Percentiles rank a stretch among this genome's conserved stretches.
These are phyloP conservation scores for Linanthus parryae DNA, from an alignment of 148 eudicot species.

Conservation along the genomic window DNA sequence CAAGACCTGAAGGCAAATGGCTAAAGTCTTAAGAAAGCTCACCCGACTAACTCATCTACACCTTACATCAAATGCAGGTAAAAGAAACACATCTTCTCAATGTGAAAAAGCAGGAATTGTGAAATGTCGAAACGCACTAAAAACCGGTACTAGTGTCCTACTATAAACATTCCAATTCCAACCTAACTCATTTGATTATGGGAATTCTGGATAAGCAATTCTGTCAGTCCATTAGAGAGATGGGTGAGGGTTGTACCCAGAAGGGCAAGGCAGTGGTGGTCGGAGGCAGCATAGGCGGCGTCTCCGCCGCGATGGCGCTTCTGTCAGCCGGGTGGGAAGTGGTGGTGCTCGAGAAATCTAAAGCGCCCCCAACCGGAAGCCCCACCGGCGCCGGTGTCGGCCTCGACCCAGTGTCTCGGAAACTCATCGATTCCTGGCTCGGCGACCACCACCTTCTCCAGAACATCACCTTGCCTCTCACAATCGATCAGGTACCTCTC, in stretches of 20 bases:
- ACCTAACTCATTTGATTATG: too few species aligned
- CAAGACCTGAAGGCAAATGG: too few species aligned
- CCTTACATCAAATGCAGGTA: too few species aligned
- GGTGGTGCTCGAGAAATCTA: constrained; percentile 62
- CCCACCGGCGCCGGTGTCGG: constrained; percentile 89
- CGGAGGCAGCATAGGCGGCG: constrained; percentile 83
- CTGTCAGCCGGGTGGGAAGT: constrained; percentile 68
- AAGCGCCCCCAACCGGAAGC: constrained; percentile 45
- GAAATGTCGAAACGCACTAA: too few species aligned
- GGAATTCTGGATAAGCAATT: too few species aligned
- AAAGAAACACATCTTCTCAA: too few species aligned
- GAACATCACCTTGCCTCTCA: constrained; percentile 38
- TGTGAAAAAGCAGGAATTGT: too few species aligned
- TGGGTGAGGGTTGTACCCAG: constrained; percentile 1
- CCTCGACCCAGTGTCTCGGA: constrained; percentile 42
- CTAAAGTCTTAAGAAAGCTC: too few species aligned
- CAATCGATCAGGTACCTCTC: constrained; percentile 46
- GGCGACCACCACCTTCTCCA: constrained; percentile 21
- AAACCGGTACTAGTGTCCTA: background rate
- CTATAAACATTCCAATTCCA: background rate
- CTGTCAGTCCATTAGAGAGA: too few species aligned
- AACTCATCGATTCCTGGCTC: constrained; percentile 52
- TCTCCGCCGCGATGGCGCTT: constrained; percentile 64
- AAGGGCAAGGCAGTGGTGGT: constrained; percentile 60
- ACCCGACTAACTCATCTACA: too few species aligned